phyloP scores from a whole-genome alignment of 75 land plant genomes.

The Gnetum montanum region DNA sequence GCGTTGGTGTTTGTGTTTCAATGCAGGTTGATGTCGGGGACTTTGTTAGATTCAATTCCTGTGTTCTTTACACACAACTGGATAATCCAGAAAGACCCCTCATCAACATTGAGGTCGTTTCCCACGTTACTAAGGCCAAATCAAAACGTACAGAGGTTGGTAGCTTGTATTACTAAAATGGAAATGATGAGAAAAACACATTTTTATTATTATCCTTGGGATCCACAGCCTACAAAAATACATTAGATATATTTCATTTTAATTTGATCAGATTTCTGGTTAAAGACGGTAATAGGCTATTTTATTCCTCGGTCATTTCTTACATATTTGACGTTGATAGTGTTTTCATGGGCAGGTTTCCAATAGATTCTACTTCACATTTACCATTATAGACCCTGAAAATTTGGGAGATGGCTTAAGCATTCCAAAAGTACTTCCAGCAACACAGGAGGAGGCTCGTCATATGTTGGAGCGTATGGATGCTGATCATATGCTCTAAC shows the following conservation, averaged over 20 bases:
- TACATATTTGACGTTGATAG: too few relatives aligned
- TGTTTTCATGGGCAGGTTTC: slow-evolving; percentile 93
- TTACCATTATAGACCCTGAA: slow-evolving; percentile 62
- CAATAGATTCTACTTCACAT: slow-evolving; percentile 91
- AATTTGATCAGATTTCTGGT: too few relatives aligned
- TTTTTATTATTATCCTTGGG: too few relatives aligned
- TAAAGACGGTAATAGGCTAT: too few relatives aligned
- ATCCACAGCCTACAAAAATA: too few relatives aligned
- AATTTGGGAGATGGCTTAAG: slow-evolving; percentile 28
- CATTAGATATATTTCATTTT: too few relatives aligned
- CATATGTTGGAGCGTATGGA: slow-evolving; percentile 72
- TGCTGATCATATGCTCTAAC: slow-evolving; percentile 22
- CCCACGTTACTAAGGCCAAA: slow-evolving; percentile 89
- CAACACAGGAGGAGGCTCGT: slow-evolving; percentile 90
- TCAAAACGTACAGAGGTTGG: slow-evolving; percentile 69
- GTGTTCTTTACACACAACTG: slow-evolving; percentile 76
- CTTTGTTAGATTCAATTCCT: slow-evolving; percentile 81
- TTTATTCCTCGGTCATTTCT: too few relatives aligned
- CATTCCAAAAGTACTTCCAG: slow-evolving; percentile 75
- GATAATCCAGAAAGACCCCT: slow-evolving; percentile 59
- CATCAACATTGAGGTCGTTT: slow-evolving; percentile 80
- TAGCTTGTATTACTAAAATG: too few relatives aligned
- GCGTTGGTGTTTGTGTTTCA: too few relatives aligned
- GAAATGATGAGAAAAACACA: too few relatives aligned
- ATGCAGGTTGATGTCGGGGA: slow-evolving; percentile 96